Evolutionary conservation across 371 early-diverging fungal species (phyloP), one percentile per base, ranked within the genome.

Genomic region (Parasitella parasitica): DNA sequence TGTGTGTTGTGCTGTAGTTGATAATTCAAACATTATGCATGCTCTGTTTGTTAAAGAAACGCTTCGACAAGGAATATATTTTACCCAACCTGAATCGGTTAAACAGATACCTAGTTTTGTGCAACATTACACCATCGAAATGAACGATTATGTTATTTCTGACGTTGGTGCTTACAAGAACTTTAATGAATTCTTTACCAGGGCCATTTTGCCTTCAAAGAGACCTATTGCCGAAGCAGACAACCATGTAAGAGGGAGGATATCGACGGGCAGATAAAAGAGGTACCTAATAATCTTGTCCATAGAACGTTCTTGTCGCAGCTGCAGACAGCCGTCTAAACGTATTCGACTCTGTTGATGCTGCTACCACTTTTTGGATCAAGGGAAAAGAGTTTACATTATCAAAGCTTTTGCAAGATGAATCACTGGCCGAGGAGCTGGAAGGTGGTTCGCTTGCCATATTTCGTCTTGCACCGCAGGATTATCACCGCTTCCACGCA

Each of bases 181-280:
- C 16, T 92, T 91, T 28, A 93, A 92, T 65, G 84, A 90, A 51
- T 93, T 93, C 64, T 92, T 92, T 57, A 85, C 86, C 56, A 85
- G 94, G 30, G 85, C 85, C 37, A 75, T 92, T 41, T 78, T 84
- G 34, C 84, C 87, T 3, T 83, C 75, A 12, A 81, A 79, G 15
- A 74, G 92, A 22, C 75, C 79, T 0, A 65, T 87, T 37, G 78
- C 80, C 2, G 69, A 78, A 5, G 62, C 68, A 4, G 73, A 72
- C 11, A 60, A 89, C 43, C 77, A 83, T 7, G 81, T 75, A 66
- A 49, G 54, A 32, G 32, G 0, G 11, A 32, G 11, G 11, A 8
- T 32, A n/a, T n/a, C n/a, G n/a, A n/a, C n/a, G n/a, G n/a, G 27
- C 15, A 32, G 32, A 8, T 4, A 4, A 32, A 32, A 32, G 5